These are phyloP conservation scores for Syncephalastrum contaminatum DNA, from an alignment of 371 early-diverging fungal species.

Conservation along the genomic window DNA sequence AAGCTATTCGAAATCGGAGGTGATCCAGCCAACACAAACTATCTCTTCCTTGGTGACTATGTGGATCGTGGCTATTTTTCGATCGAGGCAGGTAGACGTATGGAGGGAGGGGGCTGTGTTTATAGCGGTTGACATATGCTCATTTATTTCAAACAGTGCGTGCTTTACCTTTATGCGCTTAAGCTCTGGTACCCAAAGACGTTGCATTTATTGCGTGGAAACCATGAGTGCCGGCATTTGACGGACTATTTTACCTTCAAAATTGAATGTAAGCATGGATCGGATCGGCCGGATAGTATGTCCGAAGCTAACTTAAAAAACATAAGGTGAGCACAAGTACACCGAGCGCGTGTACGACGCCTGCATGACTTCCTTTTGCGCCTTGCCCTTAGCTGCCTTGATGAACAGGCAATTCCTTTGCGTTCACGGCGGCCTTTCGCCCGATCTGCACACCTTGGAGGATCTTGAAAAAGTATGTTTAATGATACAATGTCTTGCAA, in stretches of 20 bases:
- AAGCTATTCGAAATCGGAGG: slow-evolving; percentile 98
- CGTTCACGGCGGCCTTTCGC: slow-evolving; percentile 99
- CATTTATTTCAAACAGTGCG: slow-evolving; percentile 59
- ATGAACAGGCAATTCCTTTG: slow-evolving; percentile 98
- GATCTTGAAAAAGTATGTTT: slow-evolving; percentile 71
- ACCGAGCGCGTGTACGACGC: slow-evolving; percentile 90
- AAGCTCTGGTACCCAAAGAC: slow-evolving; percentile 93
- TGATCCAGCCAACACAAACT: slow-evolving; percentile 83
- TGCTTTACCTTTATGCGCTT: slow-evolving; percentile 86
- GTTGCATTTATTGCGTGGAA: slow-evolving; percentile 94
- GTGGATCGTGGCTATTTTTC: slow-evolving; percentile 95
- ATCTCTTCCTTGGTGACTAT: slow-evolving; percentile 97
- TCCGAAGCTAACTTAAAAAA: slow-evolving; percentile 26
- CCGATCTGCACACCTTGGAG: slow-evolving; percentile 84
- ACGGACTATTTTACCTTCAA: slow-evolving; percentile 99
- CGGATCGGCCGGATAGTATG: too few relatives aligned
- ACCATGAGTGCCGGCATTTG: slow-evolving; percentile 98
- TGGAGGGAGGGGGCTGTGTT: background rate
- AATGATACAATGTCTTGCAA: background rate
- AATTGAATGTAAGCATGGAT: slow-evolving; percentile 79
- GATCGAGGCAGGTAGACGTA: slow-evolving; percentile 11
- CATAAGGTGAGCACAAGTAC: slow-evolving; percentile 85
- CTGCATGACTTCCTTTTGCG: slow-evolving; percentile 90
- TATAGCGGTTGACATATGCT: background rate
- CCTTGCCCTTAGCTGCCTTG: slow-evolving; percentile 93